Evolutionary conservation across 345 rosid species (phyloP).

Genomic region (Trapa bicornis): DNA sequence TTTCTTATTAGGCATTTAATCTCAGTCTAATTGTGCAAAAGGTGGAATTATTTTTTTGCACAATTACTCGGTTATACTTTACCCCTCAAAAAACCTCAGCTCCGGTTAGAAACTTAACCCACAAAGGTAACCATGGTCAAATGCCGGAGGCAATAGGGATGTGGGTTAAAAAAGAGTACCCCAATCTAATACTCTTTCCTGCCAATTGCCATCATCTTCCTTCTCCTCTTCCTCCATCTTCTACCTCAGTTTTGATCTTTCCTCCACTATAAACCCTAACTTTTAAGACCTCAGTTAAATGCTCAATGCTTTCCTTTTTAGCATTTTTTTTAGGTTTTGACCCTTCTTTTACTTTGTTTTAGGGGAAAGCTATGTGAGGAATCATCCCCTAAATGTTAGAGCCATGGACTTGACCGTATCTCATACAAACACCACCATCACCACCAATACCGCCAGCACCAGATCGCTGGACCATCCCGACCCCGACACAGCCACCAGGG

Average conservation of each 20-base stretch:
- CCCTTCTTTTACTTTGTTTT: background rate
- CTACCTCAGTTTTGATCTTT: background rate
- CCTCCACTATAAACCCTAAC: background rate
- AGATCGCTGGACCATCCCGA: slow-evolving; percentile 9
- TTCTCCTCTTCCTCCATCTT: background rate
- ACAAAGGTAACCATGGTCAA: too few species aligned
- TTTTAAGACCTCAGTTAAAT: background rate
- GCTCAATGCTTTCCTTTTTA: background rate
- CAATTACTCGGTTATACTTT: too few species aligned
- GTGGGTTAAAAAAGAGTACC: too few species aligned
- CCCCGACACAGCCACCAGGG: slow-evolving; percentile 3
- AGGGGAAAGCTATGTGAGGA: background rate
- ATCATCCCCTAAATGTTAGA: slow-evolving; percentile 7
- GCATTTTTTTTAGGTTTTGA: background rate
- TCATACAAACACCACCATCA: slow-evolving; percentile 5
- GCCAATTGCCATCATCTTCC: too few species aligned
- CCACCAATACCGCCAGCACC: slow-evolving; percentile 4
- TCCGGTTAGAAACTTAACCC: too few species aligned
- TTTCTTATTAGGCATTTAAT: too few species aligned
- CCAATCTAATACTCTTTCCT: too few species aligned
- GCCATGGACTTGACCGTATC: slow-evolving; percentile 11
- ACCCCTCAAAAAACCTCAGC: too few species aligned
- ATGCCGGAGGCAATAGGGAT: too few species aligned
- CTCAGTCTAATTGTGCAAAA: too few species aligned
- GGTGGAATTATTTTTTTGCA: too few species aligned